Percentiles rank a stretch among this genome's conserved stretches.
These are phyloP conservation scores for Eucalyptus marginata DNA, from an alignment of 345 rosid species.

Conservation along the genomic window DNA sequence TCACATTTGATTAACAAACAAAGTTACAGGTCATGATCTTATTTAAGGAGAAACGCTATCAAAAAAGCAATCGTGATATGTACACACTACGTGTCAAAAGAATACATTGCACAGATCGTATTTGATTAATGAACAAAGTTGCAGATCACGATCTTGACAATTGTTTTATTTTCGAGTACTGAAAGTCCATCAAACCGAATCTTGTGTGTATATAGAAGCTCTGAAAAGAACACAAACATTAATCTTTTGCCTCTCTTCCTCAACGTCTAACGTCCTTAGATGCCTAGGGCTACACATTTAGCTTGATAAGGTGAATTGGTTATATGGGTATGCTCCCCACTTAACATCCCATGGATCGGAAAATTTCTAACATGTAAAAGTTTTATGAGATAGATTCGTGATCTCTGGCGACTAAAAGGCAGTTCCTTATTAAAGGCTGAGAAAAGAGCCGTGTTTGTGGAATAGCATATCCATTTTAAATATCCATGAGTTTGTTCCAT, in stretches of 20 bases:
- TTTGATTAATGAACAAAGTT: background rate
- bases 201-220: background rate
- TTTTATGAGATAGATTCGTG: no score
- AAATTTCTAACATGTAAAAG: background rate
- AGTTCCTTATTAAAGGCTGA: no score
- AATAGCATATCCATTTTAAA: no score
- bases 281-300: background rate
- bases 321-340: background rate
- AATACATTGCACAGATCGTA: background rate
- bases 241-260: background rate
- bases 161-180: background rate
- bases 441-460: no score
- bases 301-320: background rate
- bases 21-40: background rate
- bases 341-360: background rate
- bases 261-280: background rate
- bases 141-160: background rate
- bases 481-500: background rate
- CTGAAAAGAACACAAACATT: background rate
- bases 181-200: background rate
- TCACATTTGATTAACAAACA: background rate
- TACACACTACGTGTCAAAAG: accelerated
- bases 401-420: no score
- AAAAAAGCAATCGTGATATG: background rate
- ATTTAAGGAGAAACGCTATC: background rate